Conservation (phyloP, 345 rosid genomes). For the Eucalyptus curtisii region DNA sequence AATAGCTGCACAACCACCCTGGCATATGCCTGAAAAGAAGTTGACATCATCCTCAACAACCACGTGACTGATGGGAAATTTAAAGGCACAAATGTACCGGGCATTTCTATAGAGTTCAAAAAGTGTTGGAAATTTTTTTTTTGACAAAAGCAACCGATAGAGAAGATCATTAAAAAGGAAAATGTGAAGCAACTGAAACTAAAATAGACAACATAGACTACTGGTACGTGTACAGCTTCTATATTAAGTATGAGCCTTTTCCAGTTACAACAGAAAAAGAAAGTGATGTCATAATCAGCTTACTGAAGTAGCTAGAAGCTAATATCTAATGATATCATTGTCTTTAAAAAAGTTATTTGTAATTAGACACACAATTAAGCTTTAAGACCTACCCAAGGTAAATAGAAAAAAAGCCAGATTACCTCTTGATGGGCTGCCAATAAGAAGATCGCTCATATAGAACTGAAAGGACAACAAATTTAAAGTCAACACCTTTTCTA, state of each 20-base stretch:
- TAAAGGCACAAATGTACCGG: not conserved
- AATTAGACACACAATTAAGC: not conserved
- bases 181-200: not conserved
- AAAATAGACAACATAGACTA: not conserved
- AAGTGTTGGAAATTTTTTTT: not conserved
- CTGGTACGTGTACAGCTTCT: not conserved
- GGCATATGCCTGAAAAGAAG: conserved; percentile 36
- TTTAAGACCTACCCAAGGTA: not conserved
- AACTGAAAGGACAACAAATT: conserved; percentile 20
- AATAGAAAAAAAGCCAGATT: not conserved
- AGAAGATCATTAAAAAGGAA: not conserved
- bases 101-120: not conserved
- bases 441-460: conserved; percentile 48
- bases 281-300: not conserved
- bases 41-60: not conserved
- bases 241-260: not conserved
- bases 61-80: not conserved
- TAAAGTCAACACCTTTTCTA: not conserved
- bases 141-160: not conserved
- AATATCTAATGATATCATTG: not conserved
- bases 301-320: not conserved
- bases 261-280: not conserved
- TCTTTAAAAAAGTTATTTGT: not conserved
- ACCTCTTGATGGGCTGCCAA: conserved; percentile 54
- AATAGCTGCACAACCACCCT: conserved; percentile 50